Base-by-base conservation (phyloP, 345 rosid genomes). In the Cochlearia excelsa region DNA sequence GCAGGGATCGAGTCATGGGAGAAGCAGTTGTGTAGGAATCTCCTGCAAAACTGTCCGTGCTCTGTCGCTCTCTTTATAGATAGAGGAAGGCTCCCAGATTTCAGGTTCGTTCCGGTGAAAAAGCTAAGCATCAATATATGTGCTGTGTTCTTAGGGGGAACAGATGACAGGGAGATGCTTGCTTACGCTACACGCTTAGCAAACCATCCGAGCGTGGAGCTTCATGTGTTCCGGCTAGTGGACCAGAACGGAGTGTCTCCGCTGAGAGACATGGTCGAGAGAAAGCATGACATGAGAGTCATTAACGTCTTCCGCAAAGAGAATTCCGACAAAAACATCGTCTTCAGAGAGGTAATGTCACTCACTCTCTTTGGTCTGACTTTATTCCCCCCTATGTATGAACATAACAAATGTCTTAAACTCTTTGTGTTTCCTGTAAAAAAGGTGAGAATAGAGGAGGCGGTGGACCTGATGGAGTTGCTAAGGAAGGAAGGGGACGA, bases 91-190 rank as follows among this genome's bases (percentile, higher is more conserved):
- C 67, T 71, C 23, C 74, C 69, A 7, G 74, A 70, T 51, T 56
- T 70, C 59, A 70, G 74, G 42, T 70, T 70, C 43, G 55, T 64
- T 5, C 26, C 71, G 26, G 41, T 46, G 37, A 52, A 29, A 46
- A 59, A 55, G 46, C 59, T 56, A 5, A 35, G 30, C 64, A 30
- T 70, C 65, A 64, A 40, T 5, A 55, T 70, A 0, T 67, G 77
- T 10, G 74, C 74, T 8, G 1, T 78, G 34, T 78, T 80, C 41
- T 3, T 80, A n/a, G 80, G 82, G 6, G 84, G 84, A 8, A 50
- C 79, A 7, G 84, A 80, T 55, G 84, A 80, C 46, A 75, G 80
- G 0, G 82, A 80, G 37, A 71, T 77, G 42, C 68, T 80, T 38
- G 78, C 80, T 7, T 75, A 54, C 6, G 73, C 69, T 16, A 62